Conservation (phyloP, 208 protist species). For the Wallacemonas sp. region DNA sequence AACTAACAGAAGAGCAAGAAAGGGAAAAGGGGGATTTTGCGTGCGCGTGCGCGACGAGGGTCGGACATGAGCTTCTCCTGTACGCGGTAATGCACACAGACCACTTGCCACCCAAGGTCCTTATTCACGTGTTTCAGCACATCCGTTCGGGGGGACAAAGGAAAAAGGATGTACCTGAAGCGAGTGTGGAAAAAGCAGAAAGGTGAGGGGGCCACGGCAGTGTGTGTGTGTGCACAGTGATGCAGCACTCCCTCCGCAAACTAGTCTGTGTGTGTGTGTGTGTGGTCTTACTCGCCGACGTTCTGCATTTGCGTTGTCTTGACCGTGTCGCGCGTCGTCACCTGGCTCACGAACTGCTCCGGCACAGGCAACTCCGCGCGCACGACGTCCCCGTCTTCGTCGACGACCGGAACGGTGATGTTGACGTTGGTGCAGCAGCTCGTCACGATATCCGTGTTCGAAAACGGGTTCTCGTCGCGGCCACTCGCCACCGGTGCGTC, state of each 20-base stretch:
- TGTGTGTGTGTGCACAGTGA: too few relatives aligned
- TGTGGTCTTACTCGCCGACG: background rate
- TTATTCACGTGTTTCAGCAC: too few relatives aligned
- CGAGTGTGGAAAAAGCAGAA: too few relatives aligned
- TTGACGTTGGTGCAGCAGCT: constrained; percentile 25
- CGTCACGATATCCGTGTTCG: constrained; percentile 23
- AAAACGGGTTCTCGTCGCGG: background rate
- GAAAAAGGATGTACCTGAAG: too few relatives aligned
- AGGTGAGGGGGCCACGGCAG: too few relatives aligned
- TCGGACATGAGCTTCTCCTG: too few relatives aligned
- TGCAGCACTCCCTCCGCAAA: too few relatives aligned
- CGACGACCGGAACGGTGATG: constrained; percentile 17
- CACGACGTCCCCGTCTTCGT: constrained; percentile 24
- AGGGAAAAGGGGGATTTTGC: too few relatives aligned
- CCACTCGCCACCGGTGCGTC: background rate
- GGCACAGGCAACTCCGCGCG: constrained; percentile 26
- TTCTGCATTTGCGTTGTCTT: background rate
- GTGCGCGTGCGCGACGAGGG: too few relatives aligned
- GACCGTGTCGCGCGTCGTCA: background rate
- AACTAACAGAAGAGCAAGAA: constrained; percentile 3
- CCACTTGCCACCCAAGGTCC: too few relatives aligned
- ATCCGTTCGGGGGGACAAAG: too few relatives aligned
- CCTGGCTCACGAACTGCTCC: constrained; percentile 21
- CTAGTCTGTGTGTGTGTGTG: background rate
- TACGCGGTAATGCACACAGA: too few relatives aligned